phyloP scores from a whole-genome alignment of 148 eudicot genomes.

The Polygonum aviculare region DNA sequence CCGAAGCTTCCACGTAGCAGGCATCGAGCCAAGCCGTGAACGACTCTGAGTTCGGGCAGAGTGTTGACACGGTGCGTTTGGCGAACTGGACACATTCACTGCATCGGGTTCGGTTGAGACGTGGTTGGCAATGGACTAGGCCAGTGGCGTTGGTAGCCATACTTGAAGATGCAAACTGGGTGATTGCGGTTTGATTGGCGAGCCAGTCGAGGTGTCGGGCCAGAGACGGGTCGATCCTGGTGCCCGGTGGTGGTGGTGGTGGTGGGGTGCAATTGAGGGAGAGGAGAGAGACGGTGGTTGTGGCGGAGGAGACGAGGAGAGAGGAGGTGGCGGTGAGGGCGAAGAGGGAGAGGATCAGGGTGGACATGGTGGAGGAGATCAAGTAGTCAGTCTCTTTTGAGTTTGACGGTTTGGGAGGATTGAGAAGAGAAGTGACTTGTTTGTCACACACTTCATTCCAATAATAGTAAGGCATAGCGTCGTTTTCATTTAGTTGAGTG shows the following conservation, averaged over 20 bases:
- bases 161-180: neutral
- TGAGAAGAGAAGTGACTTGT: neutral
- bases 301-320: neutral
- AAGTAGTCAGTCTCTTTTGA: neutral
- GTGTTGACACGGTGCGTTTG: neutral
- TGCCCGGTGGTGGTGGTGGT: neutral
- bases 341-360: neutral
- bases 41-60: neutral
- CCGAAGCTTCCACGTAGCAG: neutral
- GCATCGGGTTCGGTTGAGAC: neutral
- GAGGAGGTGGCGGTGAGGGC: neutral
- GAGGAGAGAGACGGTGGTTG: neutral
- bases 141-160: neutral
- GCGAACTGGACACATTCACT: neutral
- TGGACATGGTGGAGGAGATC: neutral
- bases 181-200: neutral
- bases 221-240: neutral
- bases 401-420: neutral
- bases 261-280: neutral
- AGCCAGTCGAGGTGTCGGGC: neutral
- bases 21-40: neutral
- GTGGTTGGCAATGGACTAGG: neutral
- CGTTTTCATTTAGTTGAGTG: neutral
- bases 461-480: neutral
- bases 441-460: neutral